Conservation (phyloP, 2,329 filamentous ascomycete species). For the Elsinoe fawcettii region DNA sequence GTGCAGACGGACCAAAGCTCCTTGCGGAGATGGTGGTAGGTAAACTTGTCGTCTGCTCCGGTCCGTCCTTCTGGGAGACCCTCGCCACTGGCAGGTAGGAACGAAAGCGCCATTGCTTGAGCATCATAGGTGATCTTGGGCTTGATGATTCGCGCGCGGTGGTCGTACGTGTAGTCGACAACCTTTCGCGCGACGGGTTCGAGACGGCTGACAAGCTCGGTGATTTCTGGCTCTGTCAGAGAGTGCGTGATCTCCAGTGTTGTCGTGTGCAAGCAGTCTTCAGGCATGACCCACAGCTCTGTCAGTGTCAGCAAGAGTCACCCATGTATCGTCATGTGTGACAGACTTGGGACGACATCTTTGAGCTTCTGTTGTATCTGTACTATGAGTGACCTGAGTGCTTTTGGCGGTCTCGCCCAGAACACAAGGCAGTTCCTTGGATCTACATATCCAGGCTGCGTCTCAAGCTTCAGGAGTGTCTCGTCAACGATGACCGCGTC, state of each 20-base stretch:
- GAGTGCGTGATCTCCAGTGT: slow-evolving; percentile 78
- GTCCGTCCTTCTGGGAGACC: slow-evolving; percentile 27
- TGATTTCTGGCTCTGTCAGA: slow-evolving; percentile 61
- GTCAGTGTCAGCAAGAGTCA: not conserved
- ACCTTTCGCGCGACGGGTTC: slow-evolving; percentile 50
- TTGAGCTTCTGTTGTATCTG: slow-evolving; percentile 61
- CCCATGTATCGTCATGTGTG: not conserved
- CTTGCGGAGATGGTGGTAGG: slow-evolving; percentile 81
- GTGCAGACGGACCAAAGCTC: slow-evolving; percentile 62
- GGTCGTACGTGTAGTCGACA: slow-evolving; percentile 56
- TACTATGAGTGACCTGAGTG: slow-evolving; percentile 59
- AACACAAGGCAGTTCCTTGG: slow-evolving; percentile 75
- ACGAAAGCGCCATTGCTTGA: slow-evolving; percentile 77
- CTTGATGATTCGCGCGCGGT: slow-evolving; percentile 69
- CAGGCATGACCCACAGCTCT: slow-evolving; percentile 84
- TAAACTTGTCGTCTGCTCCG: slow-evolving; percentile 56
- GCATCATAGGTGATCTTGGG: slow-evolving; percentile 78
- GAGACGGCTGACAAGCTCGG: slow-evolving; percentile 52
- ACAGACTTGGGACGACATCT: slow-evolving; percentile 60
- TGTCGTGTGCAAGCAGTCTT: slow-evolving; percentile 72
- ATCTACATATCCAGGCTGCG: slow-evolving; percentile 65
- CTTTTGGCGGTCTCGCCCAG: slow-evolving; percentile 74
- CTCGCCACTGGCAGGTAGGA: slow-evolving; percentile 66
- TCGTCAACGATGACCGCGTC: slow-evolving; percentile 66
- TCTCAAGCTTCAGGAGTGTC: slow-evolving; percentile 62